Percentiles rank a stretch among this genome's conserved stretches.
These are phyloP conservation scores for Hordeum vulgare DNA, from an alignment of 176 grass and related monocot genomes.

Conservation along the genomic window DNA sequence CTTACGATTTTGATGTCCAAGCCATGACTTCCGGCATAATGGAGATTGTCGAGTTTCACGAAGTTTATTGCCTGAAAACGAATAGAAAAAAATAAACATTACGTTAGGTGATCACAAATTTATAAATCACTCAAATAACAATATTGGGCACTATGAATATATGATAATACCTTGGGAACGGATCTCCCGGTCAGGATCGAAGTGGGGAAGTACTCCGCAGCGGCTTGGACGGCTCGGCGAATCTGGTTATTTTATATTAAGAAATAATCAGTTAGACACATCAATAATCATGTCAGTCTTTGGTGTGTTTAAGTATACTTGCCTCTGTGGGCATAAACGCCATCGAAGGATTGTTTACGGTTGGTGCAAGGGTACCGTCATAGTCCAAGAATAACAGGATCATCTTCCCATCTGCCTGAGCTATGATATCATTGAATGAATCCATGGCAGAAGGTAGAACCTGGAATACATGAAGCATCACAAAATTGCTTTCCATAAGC, in stretches of 20 bases:
- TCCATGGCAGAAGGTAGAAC: background rate
- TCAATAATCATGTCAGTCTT: background rate
- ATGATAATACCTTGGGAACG: background rate
- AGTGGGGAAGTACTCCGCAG: background rate
- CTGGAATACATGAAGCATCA: background rate
- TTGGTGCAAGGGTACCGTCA: background rate
- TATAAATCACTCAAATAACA: background rate
- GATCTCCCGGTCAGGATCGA: background rate
- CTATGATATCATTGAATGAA: background rate
- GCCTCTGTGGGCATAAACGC: background rate
- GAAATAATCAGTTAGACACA: background rate
- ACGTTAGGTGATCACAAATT: background rate
- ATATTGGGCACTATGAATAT: background rate
- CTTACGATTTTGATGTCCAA: background rate
- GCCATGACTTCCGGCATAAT: background rate
- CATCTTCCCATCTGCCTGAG: background rate
- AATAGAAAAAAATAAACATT: background rate
- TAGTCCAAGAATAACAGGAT: background rate
- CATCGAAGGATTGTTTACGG: background rate
- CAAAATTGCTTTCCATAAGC: background rate
- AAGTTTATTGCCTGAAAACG: background rate
- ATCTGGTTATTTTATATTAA: background rate
- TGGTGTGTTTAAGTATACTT: background rate
- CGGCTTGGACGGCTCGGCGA: background rate
- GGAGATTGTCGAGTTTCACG: background rate